Conservation (phyloP, 352 stramenopile species). For the Saprolegnia parasitica region DNA sequence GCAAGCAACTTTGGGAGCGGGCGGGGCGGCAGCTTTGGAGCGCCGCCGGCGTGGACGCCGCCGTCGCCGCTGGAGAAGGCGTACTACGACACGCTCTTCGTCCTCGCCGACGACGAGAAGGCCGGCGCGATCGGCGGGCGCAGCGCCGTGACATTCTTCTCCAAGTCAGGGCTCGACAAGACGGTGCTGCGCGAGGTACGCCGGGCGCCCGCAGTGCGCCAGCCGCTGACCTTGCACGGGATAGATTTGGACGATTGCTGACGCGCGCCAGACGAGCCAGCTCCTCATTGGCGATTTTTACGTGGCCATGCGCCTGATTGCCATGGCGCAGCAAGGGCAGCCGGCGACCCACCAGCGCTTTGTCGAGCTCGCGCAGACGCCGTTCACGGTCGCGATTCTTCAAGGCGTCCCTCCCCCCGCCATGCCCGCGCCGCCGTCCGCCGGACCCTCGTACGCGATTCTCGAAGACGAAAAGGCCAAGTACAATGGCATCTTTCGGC, state of each 20-base stretch:
- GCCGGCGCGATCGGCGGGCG: conserved; percentile 80
- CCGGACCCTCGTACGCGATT: conserved; percentile 61
- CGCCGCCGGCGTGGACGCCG: conserved; percentile 45
- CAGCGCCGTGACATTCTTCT: conserved; percentile 91
- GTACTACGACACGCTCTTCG: conserved; percentile 91
- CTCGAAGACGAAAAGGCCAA: conserved; percentile 82
- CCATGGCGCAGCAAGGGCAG: conserved; percentile 75
- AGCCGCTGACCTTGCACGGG: conserved; percentile 10
- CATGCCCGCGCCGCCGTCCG: conserved; percentile 9
- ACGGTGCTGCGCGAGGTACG: conserved; percentile 61
- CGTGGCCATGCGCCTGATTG: conserved; percentile 81
- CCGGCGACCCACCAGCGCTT: conserved; percentile 62
- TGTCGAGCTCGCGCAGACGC: conserved; percentile 49
- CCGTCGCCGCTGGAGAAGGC: conserved; percentile 59
- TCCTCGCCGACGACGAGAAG: conserved; percentile 78
- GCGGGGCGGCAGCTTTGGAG: not conserved
- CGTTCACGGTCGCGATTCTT: conserved; percentile 56
- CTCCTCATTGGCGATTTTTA: conserved; percentile 81
- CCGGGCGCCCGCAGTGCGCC: not conserved
- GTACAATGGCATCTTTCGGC: conserved; percentile 90
- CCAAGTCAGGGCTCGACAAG: conserved; percentile 87
- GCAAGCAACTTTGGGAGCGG: not conserved
- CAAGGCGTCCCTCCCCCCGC: conserved; percentile 54
- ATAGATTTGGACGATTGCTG: conserved; percentile 77
- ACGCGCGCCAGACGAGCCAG: conserved; percentile 61